Conservation (phyloP, 352 stramenopile species). For the Phytophthora chlamydospora region DNA sequence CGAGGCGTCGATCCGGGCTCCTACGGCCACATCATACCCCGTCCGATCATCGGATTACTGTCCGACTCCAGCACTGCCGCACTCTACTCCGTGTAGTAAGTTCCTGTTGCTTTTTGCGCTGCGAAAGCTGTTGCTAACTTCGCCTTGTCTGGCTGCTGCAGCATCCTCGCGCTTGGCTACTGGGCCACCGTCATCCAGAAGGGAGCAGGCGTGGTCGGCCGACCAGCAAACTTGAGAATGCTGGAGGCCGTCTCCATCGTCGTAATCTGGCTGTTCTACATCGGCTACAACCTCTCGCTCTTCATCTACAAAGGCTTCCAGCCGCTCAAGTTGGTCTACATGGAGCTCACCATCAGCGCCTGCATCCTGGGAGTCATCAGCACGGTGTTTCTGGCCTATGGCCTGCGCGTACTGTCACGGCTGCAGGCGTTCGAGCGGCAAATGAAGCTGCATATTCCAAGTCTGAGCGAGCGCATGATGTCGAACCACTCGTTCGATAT, state of each 20-base stretch:
- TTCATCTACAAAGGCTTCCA: constrained; percentile 28
- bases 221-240: constrained; percentile 13
- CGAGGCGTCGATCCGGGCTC: constrained; percentile 32
- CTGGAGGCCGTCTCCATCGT: constrained; percentile 14
- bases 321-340: constrained; percentile 8
- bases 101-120: not conserved
- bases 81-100: constrained; percentile 43
- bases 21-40: constrained; percentile 38
- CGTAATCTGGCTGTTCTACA: constrained; percentile 24
- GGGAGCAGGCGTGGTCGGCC: constrained; percentile 17
- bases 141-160: too few relatives aligned
- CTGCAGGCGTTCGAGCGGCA: constrained; percentile 31
- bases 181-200: constrained; percentile 43
- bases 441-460: constrained; percentile 18
- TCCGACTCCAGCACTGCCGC: constrained; percentile 41
- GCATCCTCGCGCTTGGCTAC: constrained; percentile 35
- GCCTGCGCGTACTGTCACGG: constrained; percentile 30
- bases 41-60: constrained; percentile 28
- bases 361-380: constrained; percentile 34
- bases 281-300: constrained; percentile 13
- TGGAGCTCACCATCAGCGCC: constrained; percentile 30
- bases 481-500: constrained; percentile 33
- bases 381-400: constrained; percentile 32
- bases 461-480: constrained; percentile 14
- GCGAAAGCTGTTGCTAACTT: too few relatives aligned